Base-by-base conservation (phyloP, 768 basidiomycete genomes). In the Amanita thiersii region DNA sequence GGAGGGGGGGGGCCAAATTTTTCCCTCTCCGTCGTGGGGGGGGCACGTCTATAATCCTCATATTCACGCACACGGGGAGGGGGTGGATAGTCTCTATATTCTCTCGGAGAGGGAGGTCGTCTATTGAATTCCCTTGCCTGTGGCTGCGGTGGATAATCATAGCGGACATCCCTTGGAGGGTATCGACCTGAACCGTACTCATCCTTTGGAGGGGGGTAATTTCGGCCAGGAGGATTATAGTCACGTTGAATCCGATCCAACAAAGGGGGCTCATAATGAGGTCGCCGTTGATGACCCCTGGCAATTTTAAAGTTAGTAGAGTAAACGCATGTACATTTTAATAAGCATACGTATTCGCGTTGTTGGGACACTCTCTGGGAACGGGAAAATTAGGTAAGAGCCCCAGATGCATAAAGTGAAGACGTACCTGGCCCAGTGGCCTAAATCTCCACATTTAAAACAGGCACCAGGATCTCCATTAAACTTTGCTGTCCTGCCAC, bases 401-500 rank as follows among this genome's bases (percentile, higher is more conserved):
- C 19, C 5, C 33, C 31, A 20, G 35, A 15, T 30, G 18, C 30
- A 18, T 7, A 17, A 50, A 15, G 31, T 29, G 5, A 19, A 21
- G 41, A 60, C 74, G 35, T 49, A 86, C 87, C 87, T 81, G 18
- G 88, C 89, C 87, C 89, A 91, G 59, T 92, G 88, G 20, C 89
- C 88, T 61, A 73, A 68, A 52, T 85, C 77, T 17, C 85, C 88
- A 40, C 89, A 92, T 51, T 77, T 87, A 64, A 90, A 91, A 56
- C 89, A 91, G 33, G 86, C 84, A 3, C 87, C 86, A 10, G 87
- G 86, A 39, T 89, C 89, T n/a, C 81, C 79, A n/a, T 74, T 61
- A 46, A 80, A 86, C 56, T 86, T 89, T 6, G 83, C 81, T 10
- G 81, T 79, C 43, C 86, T 71, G 11, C 86, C 84, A 39, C 87